Evolutionary conservation across 768 basidiomycete genomes (phyloP).

Genomic region (Mycena capillaripes): DNA sequence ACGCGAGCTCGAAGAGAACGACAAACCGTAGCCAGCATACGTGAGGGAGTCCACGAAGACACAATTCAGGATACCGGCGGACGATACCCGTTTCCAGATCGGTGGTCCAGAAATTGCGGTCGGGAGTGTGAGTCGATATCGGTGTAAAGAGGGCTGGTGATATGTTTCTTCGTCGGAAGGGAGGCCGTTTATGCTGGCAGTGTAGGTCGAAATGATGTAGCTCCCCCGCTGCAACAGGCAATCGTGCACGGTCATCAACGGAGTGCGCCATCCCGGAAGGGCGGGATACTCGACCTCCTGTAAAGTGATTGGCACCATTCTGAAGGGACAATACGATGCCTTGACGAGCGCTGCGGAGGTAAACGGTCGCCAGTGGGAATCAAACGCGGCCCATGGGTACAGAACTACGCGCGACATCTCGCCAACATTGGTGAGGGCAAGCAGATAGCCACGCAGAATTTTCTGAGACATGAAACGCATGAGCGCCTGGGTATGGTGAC

Average conservation of each 20-base stretch:
- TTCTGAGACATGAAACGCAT: neutral
- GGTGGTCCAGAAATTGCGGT: neutral
- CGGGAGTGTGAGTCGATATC: conserved; percentile 25
- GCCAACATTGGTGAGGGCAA: conserved; percentile 12
- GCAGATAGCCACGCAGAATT: conserved; percentile 12
- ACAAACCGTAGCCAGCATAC: neutral
- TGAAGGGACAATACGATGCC: neutral
- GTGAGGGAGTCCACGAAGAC: neutral
- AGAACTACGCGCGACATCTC: conserved; percentile 6
- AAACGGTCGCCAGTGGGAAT: conserved; percentile 15
- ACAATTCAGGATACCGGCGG: neutral
- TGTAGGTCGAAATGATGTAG: conserved; percentile 21
- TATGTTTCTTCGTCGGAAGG: neutral
- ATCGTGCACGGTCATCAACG: conserved; percentile 19
- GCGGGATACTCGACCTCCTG: conserved; percentile 17
- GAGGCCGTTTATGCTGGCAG: conserved; percentile 1
- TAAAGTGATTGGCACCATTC: neutral
- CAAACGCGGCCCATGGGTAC: conserved; percentile 11
- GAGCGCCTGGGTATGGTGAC: neutral
- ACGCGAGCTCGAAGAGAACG: neutral
- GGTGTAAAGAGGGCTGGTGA: conserved; percentile 17
- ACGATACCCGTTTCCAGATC: conserved; percentile 1
- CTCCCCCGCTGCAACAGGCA: conserved; percentile 20
- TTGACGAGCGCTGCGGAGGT: conserved; percentile 1
- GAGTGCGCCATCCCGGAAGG: conserved; percentile 21